These are phyloP conservation scores for Calonectria crousiana DNA, from an alignment of 2,329 filamentous ascomycete species.

Conservation along the genomic window DNA sequence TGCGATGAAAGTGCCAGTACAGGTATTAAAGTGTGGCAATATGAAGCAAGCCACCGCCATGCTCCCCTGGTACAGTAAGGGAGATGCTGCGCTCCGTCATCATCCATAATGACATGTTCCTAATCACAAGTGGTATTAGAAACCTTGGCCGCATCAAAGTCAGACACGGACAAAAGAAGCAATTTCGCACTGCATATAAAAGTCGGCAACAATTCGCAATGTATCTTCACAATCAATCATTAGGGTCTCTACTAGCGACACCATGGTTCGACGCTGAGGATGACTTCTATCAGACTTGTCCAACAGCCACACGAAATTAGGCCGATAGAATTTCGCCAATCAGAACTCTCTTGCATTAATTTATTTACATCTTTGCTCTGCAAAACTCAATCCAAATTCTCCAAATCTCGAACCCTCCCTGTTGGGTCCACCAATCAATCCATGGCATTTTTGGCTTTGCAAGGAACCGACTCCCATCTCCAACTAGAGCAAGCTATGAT, in stretches of 20 bases:
- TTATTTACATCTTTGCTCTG: background rate
- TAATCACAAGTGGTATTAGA: background rate
- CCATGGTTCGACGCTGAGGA: too few species aligned
- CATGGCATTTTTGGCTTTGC: background rate
- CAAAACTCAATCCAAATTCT: background rate
- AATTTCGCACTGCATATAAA: background rate
- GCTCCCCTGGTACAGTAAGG: too few species aligned
- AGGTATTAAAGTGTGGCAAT: too few species aligned
- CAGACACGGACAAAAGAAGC: background rate
- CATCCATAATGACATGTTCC: background rate
- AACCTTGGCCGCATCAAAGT: background rate
- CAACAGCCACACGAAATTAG: background rate
- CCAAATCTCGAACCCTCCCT: background rate
- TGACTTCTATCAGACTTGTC: background rate
- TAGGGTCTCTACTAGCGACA: background rate
- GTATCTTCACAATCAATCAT: background rate
- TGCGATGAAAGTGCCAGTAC: too few species aligned
- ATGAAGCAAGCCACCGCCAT: too few species aligned
- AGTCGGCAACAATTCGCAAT: background rate
- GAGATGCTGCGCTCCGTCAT: background rate
- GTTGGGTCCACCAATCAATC: background rate
- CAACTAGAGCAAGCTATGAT: background rate
- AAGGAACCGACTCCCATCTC: background rate
- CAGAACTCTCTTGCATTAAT: background rate
- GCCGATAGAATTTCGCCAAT: background rate